Evolutionary conservation across 306 rosid species (phyloP).

Genomic region (Carpinus viminea): DNA sequence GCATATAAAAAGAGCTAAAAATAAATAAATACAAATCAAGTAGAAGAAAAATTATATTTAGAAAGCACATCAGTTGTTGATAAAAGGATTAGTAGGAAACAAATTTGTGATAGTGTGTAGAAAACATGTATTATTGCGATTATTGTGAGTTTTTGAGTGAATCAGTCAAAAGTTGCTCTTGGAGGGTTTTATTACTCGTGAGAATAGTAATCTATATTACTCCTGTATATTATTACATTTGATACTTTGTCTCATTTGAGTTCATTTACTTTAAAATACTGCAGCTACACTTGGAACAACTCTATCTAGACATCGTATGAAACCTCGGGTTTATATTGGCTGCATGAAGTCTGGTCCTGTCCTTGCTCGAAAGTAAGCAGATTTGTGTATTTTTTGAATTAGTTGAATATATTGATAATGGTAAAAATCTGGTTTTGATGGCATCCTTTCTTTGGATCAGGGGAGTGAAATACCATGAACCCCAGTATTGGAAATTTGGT

Average conservation of each 20-base stretch:
- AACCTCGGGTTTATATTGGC: conserved; percentile 78
- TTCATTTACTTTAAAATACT: conserved; percentile 19
- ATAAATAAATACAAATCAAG: not conserved
- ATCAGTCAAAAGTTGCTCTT: not conserved
- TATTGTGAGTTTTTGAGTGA: not conserved
- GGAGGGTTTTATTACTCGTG: not conserved
- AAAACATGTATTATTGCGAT: not conserved
- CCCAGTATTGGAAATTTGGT: conserved; percentile 93
- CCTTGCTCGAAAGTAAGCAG: conserved; percentile 73
- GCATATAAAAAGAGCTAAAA: not conserved
- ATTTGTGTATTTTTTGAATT: conserved; percentile 5
- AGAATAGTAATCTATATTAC: not conserved
- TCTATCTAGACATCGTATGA: conserved; percentile 52
- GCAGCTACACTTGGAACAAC: conserved; percentile 73
- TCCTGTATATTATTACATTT: not conserved
- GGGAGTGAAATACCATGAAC: conserved; percentile 92
- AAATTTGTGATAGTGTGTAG: too few species aligned
- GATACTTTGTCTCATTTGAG: conserved; percentile 15
- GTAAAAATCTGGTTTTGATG: conserved; percentile 23
- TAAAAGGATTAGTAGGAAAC: too few species aligned
- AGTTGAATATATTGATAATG: not conserved
- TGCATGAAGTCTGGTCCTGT: conserved; percentile 99
- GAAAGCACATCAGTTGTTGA: not conserved
- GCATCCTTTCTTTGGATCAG: conserved; percentile 39
- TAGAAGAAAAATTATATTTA: not conserved